Evolutionary conservation across 2,329 filamentous ascomycete species (phyloP), one percentile per base, ranked within the genome.

Genomic region (Paecilomyces sp.): DNA sequence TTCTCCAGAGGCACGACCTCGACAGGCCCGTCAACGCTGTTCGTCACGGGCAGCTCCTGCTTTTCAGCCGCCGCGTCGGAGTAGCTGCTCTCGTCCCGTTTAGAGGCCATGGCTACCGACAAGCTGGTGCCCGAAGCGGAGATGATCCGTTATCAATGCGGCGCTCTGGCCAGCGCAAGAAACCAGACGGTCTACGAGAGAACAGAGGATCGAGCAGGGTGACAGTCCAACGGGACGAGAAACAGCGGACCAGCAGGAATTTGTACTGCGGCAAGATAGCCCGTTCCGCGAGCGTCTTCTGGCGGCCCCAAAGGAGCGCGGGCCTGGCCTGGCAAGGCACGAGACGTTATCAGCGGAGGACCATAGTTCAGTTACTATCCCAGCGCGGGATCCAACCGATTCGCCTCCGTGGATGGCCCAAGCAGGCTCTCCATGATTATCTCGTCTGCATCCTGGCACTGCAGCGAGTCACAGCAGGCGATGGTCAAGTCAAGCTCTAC

Each of bases 1-100:
- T 64, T 60, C 1, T 72, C 71, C 18, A 74, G 63, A 4, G 71
- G 66, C 2, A 63, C 31, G 6, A 65, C 59, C 33, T 70, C 69
- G 7, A 67, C 30, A 25, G 61, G 41, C 13, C 36, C 36, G 6
- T 47, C 41, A n/a, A n/a, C 36, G n/a, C 15, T 18, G 36, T 47
- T 47, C 15, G 36, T 47, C 13, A 54, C 57, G 1, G 64, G 62
- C 3, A 25, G 30, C 12, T 51, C 24, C n/a, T 15, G 15, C 54
- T 58, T 52, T 30, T 66, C 62, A 2, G 58, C 18, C 34, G 59
- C 47, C 2, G 65, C 62, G 30, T 64, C 59, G 34, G 57, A 33
- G 52, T 62, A 62, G n/a, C 56, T 18, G n/a, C 63, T 55, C 30
- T 58, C 4, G 24, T 65, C 62, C 11, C 57, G 56, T 53, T 58